Conservation (phyloP, 164 flowering plant genomes). For the Dillenia suffruticosa region DNA sequence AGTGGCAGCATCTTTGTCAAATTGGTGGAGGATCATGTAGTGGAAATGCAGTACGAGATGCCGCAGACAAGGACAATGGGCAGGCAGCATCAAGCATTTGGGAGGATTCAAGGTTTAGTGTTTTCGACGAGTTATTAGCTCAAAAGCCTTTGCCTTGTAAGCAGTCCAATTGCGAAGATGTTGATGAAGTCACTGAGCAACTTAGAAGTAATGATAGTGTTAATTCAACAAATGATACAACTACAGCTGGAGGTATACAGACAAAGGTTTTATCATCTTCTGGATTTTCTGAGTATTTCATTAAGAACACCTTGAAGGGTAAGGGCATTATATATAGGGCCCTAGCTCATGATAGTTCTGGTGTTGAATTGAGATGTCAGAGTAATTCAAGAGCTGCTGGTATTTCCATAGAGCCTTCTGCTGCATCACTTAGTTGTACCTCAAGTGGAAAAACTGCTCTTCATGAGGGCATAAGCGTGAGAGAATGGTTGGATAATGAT, state of each 20-base stretch:
- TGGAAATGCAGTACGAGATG: slow-evolving; percentile 24
- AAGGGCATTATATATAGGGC: slow-evolving; percentile 54
- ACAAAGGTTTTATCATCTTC: slow-evolving; percentile 68
- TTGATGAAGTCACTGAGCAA: slow-evolving; percentile 15
- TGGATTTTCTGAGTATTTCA: slow-evolving; percentile 72
- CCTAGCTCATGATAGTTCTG: slow-evolving; percentile 25
- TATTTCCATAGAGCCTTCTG: slow-evolving; percentile 22
- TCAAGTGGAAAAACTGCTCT: slow-evolving; percentile 19
- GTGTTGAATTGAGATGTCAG: slow-evolving; percentile 18
- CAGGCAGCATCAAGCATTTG: slow-evolving; percentile 12
- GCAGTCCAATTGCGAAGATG: slow-evolving; percentile 13
- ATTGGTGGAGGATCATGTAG: slow-evolving; percentile 42
- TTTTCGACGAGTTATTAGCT: slow-evolving; percentile 27
- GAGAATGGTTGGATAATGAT: slow-evolving; percentile 62
- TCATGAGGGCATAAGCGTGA: slow-evolving; percentile 46
- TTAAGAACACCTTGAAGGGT: slow-evolving; percentile 66
- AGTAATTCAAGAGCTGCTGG: slow-evolving; percentile 19
- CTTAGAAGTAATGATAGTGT: slow-evolving; percentile 17
- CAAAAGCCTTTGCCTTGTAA: slow-evolving; percentile 16
- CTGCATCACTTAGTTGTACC: slow-evolving; percentile 15
- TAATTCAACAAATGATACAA: slow-evolving; percentile 12
- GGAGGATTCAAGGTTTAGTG: slow-evolving; percentile 24
- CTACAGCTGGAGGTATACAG: slow-evolving; percentile 43
- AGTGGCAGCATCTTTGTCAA: slow-evolving; percentile 49
- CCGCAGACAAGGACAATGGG: slow-evolving; percentile 21